Base-by-base conservation (phyloP, 1,139 yeast species). In the Hansenula lynferdii region DNA sequence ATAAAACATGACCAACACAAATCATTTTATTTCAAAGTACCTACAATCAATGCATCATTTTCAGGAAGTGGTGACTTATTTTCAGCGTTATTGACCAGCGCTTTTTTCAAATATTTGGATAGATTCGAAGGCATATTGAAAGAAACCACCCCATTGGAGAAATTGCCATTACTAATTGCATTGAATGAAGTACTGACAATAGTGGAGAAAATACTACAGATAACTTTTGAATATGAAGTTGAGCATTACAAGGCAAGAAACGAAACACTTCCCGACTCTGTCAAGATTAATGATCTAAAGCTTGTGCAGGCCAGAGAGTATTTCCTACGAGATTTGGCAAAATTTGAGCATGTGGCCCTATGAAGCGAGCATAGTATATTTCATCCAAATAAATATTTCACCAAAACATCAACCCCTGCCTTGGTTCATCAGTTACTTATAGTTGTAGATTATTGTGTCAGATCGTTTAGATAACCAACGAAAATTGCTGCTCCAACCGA, bases 61-160 rank as follows among this genome's bases (percentile, higher is more conserved):
- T 84, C 94, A 2, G 97, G 98, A 0, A 89, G 92, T 6, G 98
- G 98, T 3, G 98, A 92, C 53, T 64, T 92, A 31, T 87, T 92
- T 57, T 77, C 95, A 0, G 95, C 96, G 0, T 58, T 90, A 33
- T 59, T 89, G 28, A 59, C 85, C 3, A 92, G 86, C 60, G 69
- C 80, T 41, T 62, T 75, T 36, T 64, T 66, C 50, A 60, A 61
- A 29, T 62, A 64, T 43, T 38, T 37, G 18, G 42, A 41, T 12
- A 37, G 45, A 20, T 34, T 26, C 17, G 36, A 34, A 8, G 37
- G 43, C 5, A 30, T 27, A 8, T 34, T 36, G 27, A 38, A 15
- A 4, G 36, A 37, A 5, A 15, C 24, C 4, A 41, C 45, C 4
- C 40, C 44, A 6, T 16, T 41, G 1, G 40, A 41, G 11, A 40